These are phyloP conservation scores for Dioscorea alata DNA, from an alignment of 106 monocot species.

Conservation along the genomic window DNA sequence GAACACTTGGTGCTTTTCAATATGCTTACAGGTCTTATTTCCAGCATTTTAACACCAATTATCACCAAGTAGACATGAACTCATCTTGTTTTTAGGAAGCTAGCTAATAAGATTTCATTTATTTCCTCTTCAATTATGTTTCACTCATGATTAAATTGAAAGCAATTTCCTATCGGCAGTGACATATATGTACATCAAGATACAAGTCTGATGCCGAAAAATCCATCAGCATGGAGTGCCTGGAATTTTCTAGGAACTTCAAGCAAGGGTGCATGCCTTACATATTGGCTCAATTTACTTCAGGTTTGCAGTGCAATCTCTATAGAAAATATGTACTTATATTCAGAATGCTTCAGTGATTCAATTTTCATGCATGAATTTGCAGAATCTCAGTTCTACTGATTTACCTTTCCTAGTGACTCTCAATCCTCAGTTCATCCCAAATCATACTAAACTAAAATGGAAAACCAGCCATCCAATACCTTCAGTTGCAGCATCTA, in stretches of 20 bases:
- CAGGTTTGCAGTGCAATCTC: conserved; percentile 39
- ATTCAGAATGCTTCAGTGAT: not conserved
- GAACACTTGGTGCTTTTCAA: conserved; percentile 83
- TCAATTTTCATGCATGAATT: not conserved
- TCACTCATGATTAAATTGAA: too few species aligned
- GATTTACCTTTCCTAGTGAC: conserved; percentile 63
- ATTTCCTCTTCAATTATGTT: not conserved
- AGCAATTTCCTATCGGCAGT: conserved; percentile 18
- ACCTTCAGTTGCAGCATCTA: conserved; percentile 84
- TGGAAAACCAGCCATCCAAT: conserved; percentile 87
- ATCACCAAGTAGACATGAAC: too few species aligned
- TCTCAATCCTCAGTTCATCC: conserved; percentile 62
- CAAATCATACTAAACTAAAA: conserved; percentile 46
- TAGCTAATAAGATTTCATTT: not conserved
- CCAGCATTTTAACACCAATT: too few species aligned
- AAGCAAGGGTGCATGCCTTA: conserved; percentile 52
- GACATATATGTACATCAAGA: conserved; percentile 91
- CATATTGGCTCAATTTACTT: conserved; percentile 95
- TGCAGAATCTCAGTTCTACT: conserved; percentile 61
- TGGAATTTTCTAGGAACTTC: conserved; percentile 93
- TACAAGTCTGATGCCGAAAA: conserved; percentile 76
- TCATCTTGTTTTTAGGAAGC: too few species aligned
- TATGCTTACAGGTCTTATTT: conserved; percentile 56
- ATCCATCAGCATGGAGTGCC: conserved; percentile 85
- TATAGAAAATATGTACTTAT: not conserved